Conservation (phyloP, 23 red algal genomes). For the Porphyridium purpureum region DNA sequence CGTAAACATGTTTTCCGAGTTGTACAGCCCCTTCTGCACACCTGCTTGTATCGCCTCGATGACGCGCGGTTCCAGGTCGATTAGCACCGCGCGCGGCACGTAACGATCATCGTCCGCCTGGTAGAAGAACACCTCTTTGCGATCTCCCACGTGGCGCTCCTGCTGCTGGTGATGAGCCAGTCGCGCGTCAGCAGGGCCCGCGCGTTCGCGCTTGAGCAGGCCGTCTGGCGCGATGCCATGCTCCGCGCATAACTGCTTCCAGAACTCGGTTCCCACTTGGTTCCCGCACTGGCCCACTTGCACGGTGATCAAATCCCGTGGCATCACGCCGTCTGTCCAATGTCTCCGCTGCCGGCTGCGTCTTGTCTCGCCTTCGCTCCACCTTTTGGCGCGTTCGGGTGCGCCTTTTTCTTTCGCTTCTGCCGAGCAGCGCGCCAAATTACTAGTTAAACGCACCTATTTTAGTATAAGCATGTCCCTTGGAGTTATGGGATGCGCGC, state of each 20-base stretch:
- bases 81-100: slow-evolving; percentile 78
- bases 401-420: too few species aligned
- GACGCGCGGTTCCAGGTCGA: slow-evolving; percentile 95
- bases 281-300: slow-evolving; percentile 99
- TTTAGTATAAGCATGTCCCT: too few species aligned
- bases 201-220: too few species aligned
- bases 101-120: slow-evolving; percentile 96
- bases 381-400: too few species aligned
- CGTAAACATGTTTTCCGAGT: slow-evolving; percentile 91
- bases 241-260: slow-evolving; percentile 95
- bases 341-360: too few species aligned
- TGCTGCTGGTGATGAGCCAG: too few species aligned
- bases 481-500: too few species aligned
- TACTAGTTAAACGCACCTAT: too few species aligned
- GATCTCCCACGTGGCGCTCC: slow-evolving; percentile 59
- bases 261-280: slow-evolving; percentile 95
- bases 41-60: slow-evolving; percentile 19
- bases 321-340: too few species aligned
- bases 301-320: slow-evolving; percentile 86
- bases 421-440: too few species aligned
- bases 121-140: slow-evolving; percentile 99
- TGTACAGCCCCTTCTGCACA: slow-evolving; percentile 66
- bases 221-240: slow-evolving; percentile 94
- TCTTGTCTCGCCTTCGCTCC: too few species aligned
- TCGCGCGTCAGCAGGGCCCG: too few species aligned